These are phyloP conservation scores for Megacollybia platyphylla DNA, from an alignment of 1,284 basidiomycete genomes.

Conservation along the genomic window DNA sequence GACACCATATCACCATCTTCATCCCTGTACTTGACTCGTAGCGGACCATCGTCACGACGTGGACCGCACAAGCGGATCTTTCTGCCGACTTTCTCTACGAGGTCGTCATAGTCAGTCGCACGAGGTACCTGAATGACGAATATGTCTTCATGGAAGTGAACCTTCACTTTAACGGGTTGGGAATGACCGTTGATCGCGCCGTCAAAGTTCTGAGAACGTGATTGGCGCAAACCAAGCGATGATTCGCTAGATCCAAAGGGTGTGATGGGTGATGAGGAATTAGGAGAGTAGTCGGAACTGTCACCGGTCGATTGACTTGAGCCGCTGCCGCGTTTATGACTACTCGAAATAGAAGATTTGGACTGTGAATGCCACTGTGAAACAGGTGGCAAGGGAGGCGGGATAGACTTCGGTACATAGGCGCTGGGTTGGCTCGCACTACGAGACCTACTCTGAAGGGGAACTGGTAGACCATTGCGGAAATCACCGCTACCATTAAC, in stretches of 20 bases:
- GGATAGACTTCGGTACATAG: conserved; percentile 42
- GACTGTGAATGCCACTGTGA: conserved; percentile 38
- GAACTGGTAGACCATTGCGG: conserved; percentile 10
- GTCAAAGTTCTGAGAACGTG: conserved; percentile 40
- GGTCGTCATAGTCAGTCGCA: conserved; percentile 62
- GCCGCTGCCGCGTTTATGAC: conserved; percentile 57
- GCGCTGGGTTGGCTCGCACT: conserved; percentile 67
- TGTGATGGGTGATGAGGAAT: conserved; percentile 70
- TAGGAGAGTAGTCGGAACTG: conserved; percentile 71
- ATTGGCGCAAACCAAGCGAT: conserved; percentile 44
- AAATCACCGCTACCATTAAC: conserved; percentile 12
- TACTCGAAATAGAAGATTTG: conserved; percentile 37
- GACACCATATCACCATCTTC: conserved; percentile 86
- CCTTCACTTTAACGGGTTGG: conserved; percentile 69
- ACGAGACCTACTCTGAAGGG: conserved; percentile 38
- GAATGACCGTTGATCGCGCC: conserved; percentile 14
- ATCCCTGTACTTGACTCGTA: conserved; percentile 82
- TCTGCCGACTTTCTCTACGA: conserved; percentile 83
- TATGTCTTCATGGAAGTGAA: conserved; percentile 81
- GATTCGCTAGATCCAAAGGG: conserved; percentile 79
- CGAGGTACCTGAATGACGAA: conserved; percentile 86
- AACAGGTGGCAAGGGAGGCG: conserved; percentile 48
- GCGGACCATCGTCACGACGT: conserved; percentile 56
- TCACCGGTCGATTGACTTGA: conserved; percentile 69
- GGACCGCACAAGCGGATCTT: conserved; percentile 86